Evolutionary conservation across 2,329 filamentous ascomycete species (phyloP).

Genomic region (Emmonsiellopsis sp.): DNA sequence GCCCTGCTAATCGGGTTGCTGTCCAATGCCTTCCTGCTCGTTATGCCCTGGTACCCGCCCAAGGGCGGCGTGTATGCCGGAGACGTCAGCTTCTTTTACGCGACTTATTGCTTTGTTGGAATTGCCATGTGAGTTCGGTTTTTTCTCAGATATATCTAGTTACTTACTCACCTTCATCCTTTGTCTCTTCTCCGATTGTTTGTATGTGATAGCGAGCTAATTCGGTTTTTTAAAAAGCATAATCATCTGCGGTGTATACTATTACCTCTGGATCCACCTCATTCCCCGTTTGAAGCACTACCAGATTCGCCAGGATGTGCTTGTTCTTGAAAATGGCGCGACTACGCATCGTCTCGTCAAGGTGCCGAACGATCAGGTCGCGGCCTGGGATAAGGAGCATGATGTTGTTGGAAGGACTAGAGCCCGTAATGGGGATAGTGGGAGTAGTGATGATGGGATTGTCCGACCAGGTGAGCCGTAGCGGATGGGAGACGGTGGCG

Average conservation of each 20-base stretch:
- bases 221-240: background rate
- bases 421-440: background rate
- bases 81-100: conserved; percentile 66
- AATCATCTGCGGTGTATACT: background rate
- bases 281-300: conserved; percentile 37
- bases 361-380: conserved; percentile 42
- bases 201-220: too few relatives aligned
- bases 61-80: conserved; percentile 49
- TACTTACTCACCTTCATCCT: too few relatives aligned
- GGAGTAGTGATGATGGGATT: background rate
- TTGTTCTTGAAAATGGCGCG: conserved; percentile 42
- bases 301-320: conserved; percentile 45
- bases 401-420: conserved; percentile 35
- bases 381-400: conserved; percentile 50
- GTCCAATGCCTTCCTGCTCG: conserved; percentile 51
- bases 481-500: background rate
- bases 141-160: background rate
- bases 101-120: conserved; percentile 56
- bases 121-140: conserved; percentile 49
- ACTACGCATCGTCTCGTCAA: conserved; percentile 44
- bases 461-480: background rate
- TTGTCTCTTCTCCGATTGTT: too few relatives aligned
- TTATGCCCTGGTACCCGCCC: conserved; percentile 66
- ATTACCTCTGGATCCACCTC: conserved; percentile 1
- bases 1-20: conserved; percentile 51